These are phyloP conservation scores for Xylariomycetidae sp. DNA, from an alignment of 2,329 filamentous ascomycete genomes.

Conservation along the genomic window DNA sequence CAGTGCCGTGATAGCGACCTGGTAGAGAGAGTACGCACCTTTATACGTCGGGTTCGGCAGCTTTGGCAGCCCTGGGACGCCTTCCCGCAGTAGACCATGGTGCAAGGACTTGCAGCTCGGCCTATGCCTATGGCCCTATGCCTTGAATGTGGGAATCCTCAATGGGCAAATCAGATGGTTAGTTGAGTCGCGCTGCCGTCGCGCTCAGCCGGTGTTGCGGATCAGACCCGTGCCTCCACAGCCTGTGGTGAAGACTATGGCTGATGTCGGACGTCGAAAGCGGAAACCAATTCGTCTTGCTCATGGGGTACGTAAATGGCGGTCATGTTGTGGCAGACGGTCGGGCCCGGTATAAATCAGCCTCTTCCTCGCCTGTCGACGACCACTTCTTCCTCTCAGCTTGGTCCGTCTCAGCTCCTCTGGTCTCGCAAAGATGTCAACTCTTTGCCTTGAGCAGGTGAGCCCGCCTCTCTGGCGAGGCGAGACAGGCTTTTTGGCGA, in stretches of 20 bases:
- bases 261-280: slow-evolving; percentile 20
- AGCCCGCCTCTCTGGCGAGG: too few relatives aligned
- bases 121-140: too few relatives aligned
- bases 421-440: too few relatives aligned
- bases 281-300: slow-evolving; percentile 25
- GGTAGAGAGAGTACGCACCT: slow-evolving; percentile 33
- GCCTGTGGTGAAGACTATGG: slow-evolving; percentile 14
- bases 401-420: too few relatives aligned
- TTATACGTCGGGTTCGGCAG: slow-evolving; percentile 49
- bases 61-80: slow-evolving; percentile 49
- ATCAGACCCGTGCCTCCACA: slow-evolving; percentile 17
- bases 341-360: not conserved
- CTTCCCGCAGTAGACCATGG: slow-evolving; percentile 53
- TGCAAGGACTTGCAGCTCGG: too few relatives aligned
- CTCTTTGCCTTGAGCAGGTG: too few relatives aligned
- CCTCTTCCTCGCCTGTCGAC: not conserved
- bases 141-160: too few relatives aligned
- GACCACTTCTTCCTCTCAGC: not conserved
- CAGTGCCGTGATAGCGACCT: slow-evolving; percentile 1
- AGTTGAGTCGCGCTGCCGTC: slow-evolving; percentile 2
- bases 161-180: slow-evolving; percentile 17
- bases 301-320: slow-evolving; percentile 17
- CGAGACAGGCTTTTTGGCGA: too few relatives aligned
- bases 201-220: slow-evolving; percentile 15
- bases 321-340: slow-evolving; percentile 14